These are phyloP conservation scores for Starmerella scarabaei DNA, from an alignment of 805 yeast genomes.

Conservation along the genomic window DNA sequence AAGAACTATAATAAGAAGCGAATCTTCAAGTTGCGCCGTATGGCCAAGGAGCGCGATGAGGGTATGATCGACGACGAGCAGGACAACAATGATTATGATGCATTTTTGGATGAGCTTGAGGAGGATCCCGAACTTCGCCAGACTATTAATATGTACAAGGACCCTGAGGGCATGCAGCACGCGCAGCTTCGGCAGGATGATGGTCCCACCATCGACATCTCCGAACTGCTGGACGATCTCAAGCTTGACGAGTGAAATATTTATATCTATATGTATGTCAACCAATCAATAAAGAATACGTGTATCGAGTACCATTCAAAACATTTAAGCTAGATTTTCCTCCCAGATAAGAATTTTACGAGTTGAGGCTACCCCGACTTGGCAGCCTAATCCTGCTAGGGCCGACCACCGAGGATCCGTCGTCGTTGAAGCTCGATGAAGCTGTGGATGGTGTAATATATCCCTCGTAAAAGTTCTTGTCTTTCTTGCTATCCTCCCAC, in stretches of 20 bases:
- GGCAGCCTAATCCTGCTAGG: too few relatives aligned
- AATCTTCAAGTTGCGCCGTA: slow-evolving; percentile 90
- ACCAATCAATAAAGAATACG: too few relatives aligned
- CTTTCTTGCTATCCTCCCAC: too few relatives aligned
- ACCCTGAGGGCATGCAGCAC: slow-evolving; percentile 22
- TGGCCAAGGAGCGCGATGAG: slow-evolving; percentile 73
- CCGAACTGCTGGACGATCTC: slow-evolving; percentile 86
- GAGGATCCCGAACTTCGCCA: slow-evolving; percentile 92
- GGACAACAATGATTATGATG: slow-evolving; percentile 89
- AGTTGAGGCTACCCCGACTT: too few relatives aligned
- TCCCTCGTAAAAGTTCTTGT: too few relatives aligned
- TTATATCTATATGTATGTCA: not conserved
- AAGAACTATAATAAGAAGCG: slow-evolving; percentile 54
- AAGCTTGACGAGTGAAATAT: slow-evolving; percentile 46
- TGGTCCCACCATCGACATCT: slow-evolving; percentile 79
- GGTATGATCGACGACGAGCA: slow-evolving; percentile 46
- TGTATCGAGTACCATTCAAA: too few relatives aligned
- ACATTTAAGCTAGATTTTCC: too few relatives aligned
- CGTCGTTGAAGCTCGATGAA: too few relatives aligned
- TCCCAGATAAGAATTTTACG: too few relatives aligned
- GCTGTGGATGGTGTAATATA: too few relatives aligned
- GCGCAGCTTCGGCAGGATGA: slow-evolving; percentile 42
- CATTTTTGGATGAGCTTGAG: slow-evolving; percentile 92
- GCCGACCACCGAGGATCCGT: too few relatives aligned
- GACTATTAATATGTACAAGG: slow-evolving; percentile 77